Evolutionary conservation across 2,329 filamentous ascomycete genomes (phyloP).

Genomic region (Aureobasidium uvarum): DNA sequence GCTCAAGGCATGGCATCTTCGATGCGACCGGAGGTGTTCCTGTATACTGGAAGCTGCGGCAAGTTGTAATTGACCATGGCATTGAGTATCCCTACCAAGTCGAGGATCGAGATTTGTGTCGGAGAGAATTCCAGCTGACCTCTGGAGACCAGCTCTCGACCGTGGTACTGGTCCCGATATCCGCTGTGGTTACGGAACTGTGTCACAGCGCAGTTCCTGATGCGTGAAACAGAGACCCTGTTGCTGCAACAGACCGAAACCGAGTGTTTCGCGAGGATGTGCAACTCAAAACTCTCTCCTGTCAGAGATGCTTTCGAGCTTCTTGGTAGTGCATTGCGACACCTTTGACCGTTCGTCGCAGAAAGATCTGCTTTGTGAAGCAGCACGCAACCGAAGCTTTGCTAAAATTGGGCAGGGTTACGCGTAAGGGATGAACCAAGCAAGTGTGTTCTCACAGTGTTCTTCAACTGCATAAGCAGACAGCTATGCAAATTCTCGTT

Average conservation of each 20-base stretch:
- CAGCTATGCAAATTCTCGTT: not conserved
- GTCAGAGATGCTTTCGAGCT: not conserved
- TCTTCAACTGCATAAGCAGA: not conserved
- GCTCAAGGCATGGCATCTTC: not conserved
- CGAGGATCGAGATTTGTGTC: conserved; percentile 1
- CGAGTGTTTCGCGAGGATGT: conserved; percentile 2
- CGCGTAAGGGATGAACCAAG: too few species aligned
- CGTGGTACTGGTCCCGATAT: conserved; percentile 6
- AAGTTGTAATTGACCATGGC: not conserved
- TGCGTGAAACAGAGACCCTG: conserved; percentile 18
- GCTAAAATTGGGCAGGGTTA: not conserved
- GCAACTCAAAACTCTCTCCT: not conserved
- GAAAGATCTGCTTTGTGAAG: not conserved
- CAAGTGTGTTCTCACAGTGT: not conserved
- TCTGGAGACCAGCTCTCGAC: not conserved
- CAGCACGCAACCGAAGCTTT: not conserved
- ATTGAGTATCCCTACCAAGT: not conserved
- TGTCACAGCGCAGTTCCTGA: conserved; percentile 7
- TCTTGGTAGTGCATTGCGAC: conserved; percentile 13
- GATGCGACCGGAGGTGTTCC: not conserved
- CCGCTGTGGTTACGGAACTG: conserved; percentile 9
- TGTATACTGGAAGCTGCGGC: not conserved
- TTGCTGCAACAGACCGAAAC: conserved; percentile 21
- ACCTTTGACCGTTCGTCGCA: conserved; percentile 8
- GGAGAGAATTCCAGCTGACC: conserved; percentile 9